Evolutionary conservation across 2,329 filamentous ascomycete species (phyloP).

Genomic region (Chaetomium sp.): DNA sequence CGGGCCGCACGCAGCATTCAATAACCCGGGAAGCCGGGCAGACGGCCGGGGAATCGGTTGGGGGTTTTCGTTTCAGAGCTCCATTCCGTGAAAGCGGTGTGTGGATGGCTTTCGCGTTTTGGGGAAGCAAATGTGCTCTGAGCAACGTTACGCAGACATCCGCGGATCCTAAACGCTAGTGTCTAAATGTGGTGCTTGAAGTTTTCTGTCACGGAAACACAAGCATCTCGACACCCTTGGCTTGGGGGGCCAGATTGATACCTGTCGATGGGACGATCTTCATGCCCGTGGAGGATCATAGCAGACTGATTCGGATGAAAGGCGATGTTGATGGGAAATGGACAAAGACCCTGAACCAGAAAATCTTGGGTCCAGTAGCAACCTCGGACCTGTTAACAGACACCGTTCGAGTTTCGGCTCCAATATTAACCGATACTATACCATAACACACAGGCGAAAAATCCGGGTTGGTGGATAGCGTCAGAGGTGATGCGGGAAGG

Average conservation of each 20-base stretch:
- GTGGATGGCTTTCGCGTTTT: background rate
- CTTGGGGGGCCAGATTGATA: background rate
- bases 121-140: background rate
- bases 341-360: too few relatives aligned
- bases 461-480: too few relatives aligned
- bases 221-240: background rate
- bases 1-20: background rate
- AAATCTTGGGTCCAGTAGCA: too few relatives aligned
- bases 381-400: too few relatives aligned
- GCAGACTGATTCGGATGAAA: background rate
- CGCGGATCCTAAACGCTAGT: too few relatives aligned
- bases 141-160: too few relatives aligned
- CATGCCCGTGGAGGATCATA: background rate
- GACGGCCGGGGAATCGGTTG: background rate
- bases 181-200: background rate
- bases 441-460: too few relatives aligned
- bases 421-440: too few relatives aligned
- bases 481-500: too few relatives aligned
- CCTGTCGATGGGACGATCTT: background rate
- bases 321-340: too few relatives aligned
- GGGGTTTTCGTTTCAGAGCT: conserved; percentile 14
- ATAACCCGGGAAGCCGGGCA: background rate
- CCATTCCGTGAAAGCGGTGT: conserved; percentile 1
- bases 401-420: too few relatives aligned
- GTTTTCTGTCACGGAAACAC: background rate